Evolutionary conservation across 257 asterid genomes (phyloP), one percentile per base, ranked within the genome.

Genomic region (Lavandula angustifolia): DNA sequence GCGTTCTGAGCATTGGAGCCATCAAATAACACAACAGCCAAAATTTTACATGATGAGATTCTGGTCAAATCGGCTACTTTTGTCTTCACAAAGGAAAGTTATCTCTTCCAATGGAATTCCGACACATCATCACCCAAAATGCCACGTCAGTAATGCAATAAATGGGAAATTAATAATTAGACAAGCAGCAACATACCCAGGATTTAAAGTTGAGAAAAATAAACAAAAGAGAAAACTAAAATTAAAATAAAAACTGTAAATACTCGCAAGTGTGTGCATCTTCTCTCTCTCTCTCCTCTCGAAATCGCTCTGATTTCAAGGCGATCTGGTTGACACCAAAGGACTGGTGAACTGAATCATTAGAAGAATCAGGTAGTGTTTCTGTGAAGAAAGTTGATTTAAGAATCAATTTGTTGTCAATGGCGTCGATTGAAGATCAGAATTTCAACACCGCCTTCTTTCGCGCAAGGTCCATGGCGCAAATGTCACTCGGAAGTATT

Each of bases 91-190:
- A n/a, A 18, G 7, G 51, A 44, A 44, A 22, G 57, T 44, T 3
- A 60, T 11, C 0, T 4, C 17, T 2, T 9, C 80, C 80, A 71
- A 71, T 71, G 0, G 49, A 0, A 18, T 2, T 0, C 1, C 5
- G 58, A 64, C 80, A 76, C 55, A 43, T 61, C 44, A 3, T 3
- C 4, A 7, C 0, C 3, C 13, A 0, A 2, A 14, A 5, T 33
- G 71, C 76, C 80, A 76, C 77, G 70, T 76, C 72, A 76, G 46
- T 42, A 55, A 22, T 38, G 1, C n/a, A 12, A 17, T n/a, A 22
- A 34, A 18, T 31, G 50, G 50, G 42, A 69, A 16, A 35, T 5
- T 5, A 71, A 35, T 44, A 55, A 46, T 43, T 44, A 60, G 6
- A 50, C 12, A 8, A 17, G 27, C 42, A 50, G 7, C 57, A 4